phyloP scores from a whole-genome alignment of 306 rosid species.

The Cicer chorassanicum region DNA sequence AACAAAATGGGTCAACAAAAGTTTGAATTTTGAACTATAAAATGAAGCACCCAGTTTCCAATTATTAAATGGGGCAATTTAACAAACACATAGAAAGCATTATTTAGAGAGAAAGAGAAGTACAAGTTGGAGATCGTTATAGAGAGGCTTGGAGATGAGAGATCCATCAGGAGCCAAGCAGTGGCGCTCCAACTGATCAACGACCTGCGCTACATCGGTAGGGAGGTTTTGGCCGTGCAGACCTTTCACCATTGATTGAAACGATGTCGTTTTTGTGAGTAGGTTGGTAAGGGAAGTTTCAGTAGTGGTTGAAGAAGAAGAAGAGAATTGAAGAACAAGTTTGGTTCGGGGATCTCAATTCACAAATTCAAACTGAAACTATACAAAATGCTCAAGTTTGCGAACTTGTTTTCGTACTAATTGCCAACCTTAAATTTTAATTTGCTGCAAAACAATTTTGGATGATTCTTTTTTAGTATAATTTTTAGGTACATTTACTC shows the following conservation, averaged over 20 bases:
- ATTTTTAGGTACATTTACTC: no score
- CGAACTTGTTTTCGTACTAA: no score
- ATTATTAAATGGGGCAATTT: conserved; percentile 13
- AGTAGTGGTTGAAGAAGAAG: conserved; percentile 17
- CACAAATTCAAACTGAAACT: background rate
- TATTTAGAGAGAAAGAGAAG: conserved; percentile 33
- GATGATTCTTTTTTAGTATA: no score
- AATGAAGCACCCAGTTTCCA: conserved; percentile 25
- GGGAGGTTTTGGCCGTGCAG: conserved; percentile 74
- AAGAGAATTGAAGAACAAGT: background rate
- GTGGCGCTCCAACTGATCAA: conserved; percentile 91
- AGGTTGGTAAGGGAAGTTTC: background rate
- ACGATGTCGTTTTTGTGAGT: conserved; percentile 44
- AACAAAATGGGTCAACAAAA: conserved; percentile 23
- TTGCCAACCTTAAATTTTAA: no score
- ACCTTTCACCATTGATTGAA: conserved; percentile 68
- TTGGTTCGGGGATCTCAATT: background rate
- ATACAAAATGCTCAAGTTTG: no score
- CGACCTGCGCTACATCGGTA: conserved; percentile 70
- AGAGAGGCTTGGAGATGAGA: conserved; percentile 78
- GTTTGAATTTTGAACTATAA: conserved; percentile 4
- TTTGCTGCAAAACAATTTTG: no score
- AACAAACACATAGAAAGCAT: conserved; percentile 30
- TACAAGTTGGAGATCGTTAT: conserved; percentile 83
- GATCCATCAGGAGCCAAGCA: conserved; percentile 94